These are phyloP conservation scores for Fragaria vesca DNA, from an alignment of 306 rosid genomes.

Conservation along the genomic window DNA sequence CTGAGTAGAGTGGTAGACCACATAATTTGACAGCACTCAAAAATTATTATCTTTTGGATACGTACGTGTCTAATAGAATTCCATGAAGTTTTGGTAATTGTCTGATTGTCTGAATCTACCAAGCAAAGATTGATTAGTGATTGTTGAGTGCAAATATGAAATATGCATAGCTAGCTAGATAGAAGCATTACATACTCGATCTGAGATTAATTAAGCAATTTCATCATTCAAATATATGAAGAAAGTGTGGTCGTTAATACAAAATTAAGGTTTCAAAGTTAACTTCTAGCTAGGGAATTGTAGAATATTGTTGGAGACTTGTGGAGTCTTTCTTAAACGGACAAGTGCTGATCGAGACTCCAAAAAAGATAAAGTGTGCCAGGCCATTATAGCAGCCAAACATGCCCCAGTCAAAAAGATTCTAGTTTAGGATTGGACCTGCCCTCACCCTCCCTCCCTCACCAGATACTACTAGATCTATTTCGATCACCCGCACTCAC, in stretches of 20 bases:
- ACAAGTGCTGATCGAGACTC: background rate
- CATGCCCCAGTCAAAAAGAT: conserved; percentile 1
- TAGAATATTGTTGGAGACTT: background rate
- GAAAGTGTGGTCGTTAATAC: background rate
- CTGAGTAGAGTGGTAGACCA: too few relatives aligned
- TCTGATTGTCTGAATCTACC: too few relatives aligned
- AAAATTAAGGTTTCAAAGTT: background rate
- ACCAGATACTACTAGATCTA: background rate
- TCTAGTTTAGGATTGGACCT: background rate
- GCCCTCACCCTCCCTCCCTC: background rate
- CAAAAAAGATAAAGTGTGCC: background rate
- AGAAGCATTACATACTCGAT: background rate
- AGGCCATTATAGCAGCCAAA: background rate
- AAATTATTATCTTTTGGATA: too few relatives aligned
- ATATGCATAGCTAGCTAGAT: background rate
- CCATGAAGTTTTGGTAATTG: background rate
- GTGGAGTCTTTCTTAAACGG: background rate
- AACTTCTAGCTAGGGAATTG: background rate
- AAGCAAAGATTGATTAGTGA: too few relatives aligned
- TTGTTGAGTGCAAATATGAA: background rate
- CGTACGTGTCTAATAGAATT: background rate
- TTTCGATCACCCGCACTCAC: conserved; percentile 1
- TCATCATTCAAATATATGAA: background rate
- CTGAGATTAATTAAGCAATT: background rate
- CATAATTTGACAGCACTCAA: too few relatives aligned